phyloP scores from a whole-genome alignment of 108 stramenopile species.

The Cyclostephanos invisitatus region DNA sequence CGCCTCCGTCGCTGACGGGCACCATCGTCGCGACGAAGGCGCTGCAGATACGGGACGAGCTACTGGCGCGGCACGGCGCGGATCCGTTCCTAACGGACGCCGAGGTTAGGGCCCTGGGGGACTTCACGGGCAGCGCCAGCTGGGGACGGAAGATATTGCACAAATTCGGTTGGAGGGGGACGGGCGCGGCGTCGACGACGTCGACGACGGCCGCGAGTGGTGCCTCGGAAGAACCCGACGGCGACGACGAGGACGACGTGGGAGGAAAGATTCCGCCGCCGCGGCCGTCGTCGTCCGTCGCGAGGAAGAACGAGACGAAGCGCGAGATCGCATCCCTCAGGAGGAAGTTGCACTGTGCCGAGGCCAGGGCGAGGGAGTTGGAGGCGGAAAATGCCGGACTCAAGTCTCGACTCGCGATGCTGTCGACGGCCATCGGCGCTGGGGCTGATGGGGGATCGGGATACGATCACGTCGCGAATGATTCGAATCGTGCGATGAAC shows the following conservation, averaged over 20 bases:
- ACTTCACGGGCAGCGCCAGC: constrained; percentile 30
- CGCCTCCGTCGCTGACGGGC: constrained; percentile 15
- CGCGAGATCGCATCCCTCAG: constrained; percentile 16
- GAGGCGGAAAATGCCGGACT: constrained; percentile 21
- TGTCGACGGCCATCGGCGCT: neutral
- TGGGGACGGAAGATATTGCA: constrained; percentile 37
- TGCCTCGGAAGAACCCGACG: neutral
- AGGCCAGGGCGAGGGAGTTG: neutral
- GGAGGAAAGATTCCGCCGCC: neutral
- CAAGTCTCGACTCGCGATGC: neutral
- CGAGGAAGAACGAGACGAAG: constrained; percentile 20
- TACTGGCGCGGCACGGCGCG: constrained; percentile 28
- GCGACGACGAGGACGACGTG: neutral
- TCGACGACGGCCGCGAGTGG: constrained; percentile 4
- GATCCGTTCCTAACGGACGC: constrained; percentile 26
- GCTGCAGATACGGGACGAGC: constrained; percentile 28
- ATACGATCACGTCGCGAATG: too few relatives aligned
- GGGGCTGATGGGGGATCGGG: neutral
- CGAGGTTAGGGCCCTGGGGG: constrained; percentile 27
- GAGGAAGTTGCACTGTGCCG: constrained; percentile 9
- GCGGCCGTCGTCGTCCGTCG: neutral
- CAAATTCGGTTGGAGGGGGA: constrained; percentile 20
- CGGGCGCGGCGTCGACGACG: neutral
- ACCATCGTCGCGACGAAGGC: constrained; percentile 32
- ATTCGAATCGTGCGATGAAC: too few relatives aligned